These are phyloP conservation scores for Zanthoxylum bungeanum DNA, from an alignment of 345 rosid species.

Conservation along the genomic window DNA sequence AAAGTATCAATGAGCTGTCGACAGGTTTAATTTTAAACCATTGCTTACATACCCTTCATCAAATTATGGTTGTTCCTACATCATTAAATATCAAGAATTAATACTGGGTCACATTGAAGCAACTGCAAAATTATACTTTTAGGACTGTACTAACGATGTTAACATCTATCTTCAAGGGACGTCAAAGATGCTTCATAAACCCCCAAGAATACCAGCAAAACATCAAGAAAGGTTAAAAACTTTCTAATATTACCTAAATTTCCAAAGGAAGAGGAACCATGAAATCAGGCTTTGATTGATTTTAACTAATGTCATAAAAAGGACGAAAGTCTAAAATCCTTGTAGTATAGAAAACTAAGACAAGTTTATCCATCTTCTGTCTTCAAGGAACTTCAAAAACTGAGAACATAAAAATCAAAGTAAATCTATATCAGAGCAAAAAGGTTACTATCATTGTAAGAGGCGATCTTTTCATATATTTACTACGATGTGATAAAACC, in stretches of 20 bases:
- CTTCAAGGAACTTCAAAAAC: too few species aligned
- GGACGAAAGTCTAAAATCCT: background rate
- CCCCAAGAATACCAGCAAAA: background rate
- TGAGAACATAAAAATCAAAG: too few species aligned
- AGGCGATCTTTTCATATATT: background rate
- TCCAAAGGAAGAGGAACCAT: background rate
- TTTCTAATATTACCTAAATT: background rate
- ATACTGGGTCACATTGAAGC: background rate
- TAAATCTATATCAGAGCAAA: too few species aligned
- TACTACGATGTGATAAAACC: background rate
- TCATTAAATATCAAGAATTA: background rate
- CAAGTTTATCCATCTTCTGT: too few species aligned
- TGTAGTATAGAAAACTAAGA: background rate
- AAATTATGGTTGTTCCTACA: background rate
- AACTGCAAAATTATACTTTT: background rate
- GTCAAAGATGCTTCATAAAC: background rate
- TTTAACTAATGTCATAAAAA: background rate
- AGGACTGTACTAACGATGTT: background rate
- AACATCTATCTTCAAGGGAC: background rate
- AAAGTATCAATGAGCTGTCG: background rate
- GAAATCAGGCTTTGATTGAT: background rate
- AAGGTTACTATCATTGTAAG: background rate
- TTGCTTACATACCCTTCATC: background rate
- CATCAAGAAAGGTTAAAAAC: background rate
- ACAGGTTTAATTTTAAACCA: background rate